Base-by-base conservation (phyloP, 2,329 filamentous ascomycete species). In the Fusarium acutatum region DNA sequence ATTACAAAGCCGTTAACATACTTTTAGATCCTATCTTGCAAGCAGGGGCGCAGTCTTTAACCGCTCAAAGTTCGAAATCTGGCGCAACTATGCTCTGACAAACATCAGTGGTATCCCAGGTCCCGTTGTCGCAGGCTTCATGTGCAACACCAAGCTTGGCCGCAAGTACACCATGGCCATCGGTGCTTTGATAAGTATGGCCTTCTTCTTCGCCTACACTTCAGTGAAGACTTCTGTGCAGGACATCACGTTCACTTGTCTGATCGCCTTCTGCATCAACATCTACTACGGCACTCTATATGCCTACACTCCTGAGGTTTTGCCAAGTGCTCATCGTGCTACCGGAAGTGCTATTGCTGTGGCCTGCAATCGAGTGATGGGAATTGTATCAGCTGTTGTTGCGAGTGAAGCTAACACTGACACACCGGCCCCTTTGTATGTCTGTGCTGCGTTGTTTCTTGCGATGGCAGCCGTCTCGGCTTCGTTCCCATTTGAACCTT, bases 341-440 rank as follows among this genome's bases (percentile, higher is more conserved):
- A 95, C 93, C 0, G 93, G 93, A 17, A 94, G 94, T 77, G 92
- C 92, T 3, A 87, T 94, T 47, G 89, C 91, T 0, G 92, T 94
- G 37, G 91, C 88, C 0, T 89, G 88, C 70, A 94, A 94, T 75
- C 86, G 92, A 5, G 79, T 94, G 73, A 94, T 94, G 92, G 92
- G 92, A 4, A 93, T 94, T 49, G 75, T 94, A 60, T 91, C 89
- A 15, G 91, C 92, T 0, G 86, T 94, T 14, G 89, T 94, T 37
- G 92, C 89, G 0, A 90, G 88, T 1, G 86, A 85, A 37, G 88
- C 89, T 0, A 82, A 92, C 75, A 92, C 91, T 3, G 80, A 82
- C 0, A 93, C 90, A 0, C 82, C 87, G 0, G 90, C 88, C 4
- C 91, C 92, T 1, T 87, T 94, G n/a, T 94, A 90, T 72, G 86